Evolutionary conservation across 2,329 filamentous ascomycete species (phyloP).

Genomic region (Fusarium sp.): DNA sequence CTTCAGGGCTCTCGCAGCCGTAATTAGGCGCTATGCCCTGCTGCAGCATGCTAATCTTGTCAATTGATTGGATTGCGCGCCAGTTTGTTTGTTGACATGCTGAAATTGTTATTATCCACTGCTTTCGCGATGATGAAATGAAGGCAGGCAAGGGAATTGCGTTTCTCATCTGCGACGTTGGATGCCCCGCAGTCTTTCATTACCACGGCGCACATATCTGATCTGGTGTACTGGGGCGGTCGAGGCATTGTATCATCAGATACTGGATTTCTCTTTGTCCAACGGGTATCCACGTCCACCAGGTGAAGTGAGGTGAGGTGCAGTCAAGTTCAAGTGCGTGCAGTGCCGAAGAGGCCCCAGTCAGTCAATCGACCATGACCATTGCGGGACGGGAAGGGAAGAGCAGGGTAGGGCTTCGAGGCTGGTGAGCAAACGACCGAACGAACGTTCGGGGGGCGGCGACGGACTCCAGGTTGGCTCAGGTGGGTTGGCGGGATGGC

Average conservation of each 20-base stretch:
- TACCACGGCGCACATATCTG: conserved; percentile 32
- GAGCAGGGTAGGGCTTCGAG: conserved; percentile 26
- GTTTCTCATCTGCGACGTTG: conserved; percentile 41
- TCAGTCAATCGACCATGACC: conserved; percentile 25
- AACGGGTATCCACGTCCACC: neutral
- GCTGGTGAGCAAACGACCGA: neutral
- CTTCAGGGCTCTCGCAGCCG: conserved; percentile 27
- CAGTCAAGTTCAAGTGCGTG: conserved; percentile 28
- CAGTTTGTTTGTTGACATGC: conserved; percentile 45
- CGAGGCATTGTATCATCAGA: conserved; percentile 28
- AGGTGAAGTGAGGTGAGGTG: conserved; percentile 21
- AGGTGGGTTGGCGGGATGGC: conserved; percentile 30
- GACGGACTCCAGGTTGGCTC: conserved; percentile 1
- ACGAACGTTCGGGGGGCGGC: conserved; percentile 5
- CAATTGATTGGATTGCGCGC: conserved; percentile 39
- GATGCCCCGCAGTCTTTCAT: conserved; percentile 37
- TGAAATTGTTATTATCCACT: conserved; percentile 47
- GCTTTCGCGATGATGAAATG: conserved; percentile 19
- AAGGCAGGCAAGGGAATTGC: conserved; percentile 28
- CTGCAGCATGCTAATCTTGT: conserved; percentile 18
- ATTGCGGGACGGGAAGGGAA: conserved; percentile 28
- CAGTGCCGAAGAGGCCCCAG: conserved; percentile 36
- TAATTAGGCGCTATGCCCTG: conserved; percentile 41
- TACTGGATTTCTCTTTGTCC: conserved; percentile 15
- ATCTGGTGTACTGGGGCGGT: conserved; percentile 19